Percentiles rank a stretch among this genome's conserved stretches.
These are phyloP conservation scores for Hymenoscyphus fraxineus DNA, from an alignment of 2,329 filamentous ascomycete species.

Conservation along the genomic window DNA sequence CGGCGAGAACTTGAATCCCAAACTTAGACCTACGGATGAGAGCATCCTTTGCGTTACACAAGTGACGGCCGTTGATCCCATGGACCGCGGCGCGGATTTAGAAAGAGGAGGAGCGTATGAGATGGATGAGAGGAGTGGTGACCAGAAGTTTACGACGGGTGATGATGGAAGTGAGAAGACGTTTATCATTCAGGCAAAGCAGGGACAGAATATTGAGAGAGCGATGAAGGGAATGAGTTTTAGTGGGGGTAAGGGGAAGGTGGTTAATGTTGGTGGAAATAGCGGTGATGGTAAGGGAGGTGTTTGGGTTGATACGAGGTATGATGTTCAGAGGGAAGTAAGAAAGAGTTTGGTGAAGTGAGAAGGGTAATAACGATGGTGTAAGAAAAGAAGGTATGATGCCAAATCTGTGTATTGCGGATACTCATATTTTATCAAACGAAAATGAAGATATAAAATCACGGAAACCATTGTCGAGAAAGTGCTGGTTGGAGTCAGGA, in stretches of 20 bases:
- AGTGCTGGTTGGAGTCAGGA: no score
- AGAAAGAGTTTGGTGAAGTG: neutral
- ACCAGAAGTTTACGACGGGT: neutral
- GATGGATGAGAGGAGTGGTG: neutral
- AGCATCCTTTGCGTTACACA: slow-evolving; percentile 12
- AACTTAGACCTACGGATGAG: slow-evolving; percentile 14
- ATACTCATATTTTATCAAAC: no score
- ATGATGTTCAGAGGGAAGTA: neutral
- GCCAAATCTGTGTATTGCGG: no score
- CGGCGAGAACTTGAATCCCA: slow-evolving; percentile 5
- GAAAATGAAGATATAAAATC: no score
- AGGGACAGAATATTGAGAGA: neutral
- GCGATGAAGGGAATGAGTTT: neutral
- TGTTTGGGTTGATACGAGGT: neutral
- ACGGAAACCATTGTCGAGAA: no score
- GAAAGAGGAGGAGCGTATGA: neutral
- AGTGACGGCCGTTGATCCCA: slow-evolving; percentile 7
- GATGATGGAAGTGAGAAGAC: neutral
- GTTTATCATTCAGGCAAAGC: neutral
- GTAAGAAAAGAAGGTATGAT: no score
- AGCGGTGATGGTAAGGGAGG: neutral
- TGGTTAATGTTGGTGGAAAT: neutral
- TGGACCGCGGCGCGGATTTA: neutral
- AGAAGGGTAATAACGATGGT: neutral
- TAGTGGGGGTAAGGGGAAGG: neutral